These are phyloP conservation scores for Xylariaceae sp. DNA, from an alignment of 2,329 filamentous ascomycete genomes.

Conservation along the genomic window DNA sequence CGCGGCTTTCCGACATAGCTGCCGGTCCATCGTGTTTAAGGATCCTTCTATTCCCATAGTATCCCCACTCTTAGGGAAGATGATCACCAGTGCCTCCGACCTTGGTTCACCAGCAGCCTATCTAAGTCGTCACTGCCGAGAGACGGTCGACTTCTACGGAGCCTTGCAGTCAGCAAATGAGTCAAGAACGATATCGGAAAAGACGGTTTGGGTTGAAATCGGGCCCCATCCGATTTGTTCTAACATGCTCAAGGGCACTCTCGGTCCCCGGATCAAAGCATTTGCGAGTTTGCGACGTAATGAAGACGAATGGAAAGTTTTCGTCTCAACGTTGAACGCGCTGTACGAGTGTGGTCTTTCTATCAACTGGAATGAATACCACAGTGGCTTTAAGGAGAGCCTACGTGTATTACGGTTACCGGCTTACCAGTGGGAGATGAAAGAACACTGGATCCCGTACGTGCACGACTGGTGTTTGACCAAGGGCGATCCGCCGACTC, in stretches of 20 bases:
- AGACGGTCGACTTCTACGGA: conserved; percentile 66
- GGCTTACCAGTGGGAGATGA: background rate
- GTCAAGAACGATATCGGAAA: conserved; percentile 53
- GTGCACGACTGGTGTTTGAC: background rate
- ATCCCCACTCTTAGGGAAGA: background rate
- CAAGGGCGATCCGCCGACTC: background rate
- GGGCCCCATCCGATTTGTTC: conserved; percentile 67
- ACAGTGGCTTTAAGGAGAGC: background rate
- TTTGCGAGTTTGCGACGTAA: background rate
- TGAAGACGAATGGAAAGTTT: background rate
- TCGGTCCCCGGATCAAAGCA: background rate
- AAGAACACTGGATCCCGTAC: background rate
- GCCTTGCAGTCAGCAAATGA: conserved; percentile 55
- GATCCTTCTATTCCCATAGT: background rate
- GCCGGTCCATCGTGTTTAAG: background rate
- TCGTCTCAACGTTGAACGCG: background rate
- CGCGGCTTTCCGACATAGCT: background rate
- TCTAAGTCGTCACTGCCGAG: conserved; percentile 40
- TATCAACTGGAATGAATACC: background rate
- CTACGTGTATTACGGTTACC: background rate
- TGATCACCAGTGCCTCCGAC: background rate
- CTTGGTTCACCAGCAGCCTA: background rate
- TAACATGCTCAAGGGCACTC: background rate
- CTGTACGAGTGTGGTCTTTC: background rate
- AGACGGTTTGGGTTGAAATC: conserved; percentile 67